Evolutionary conservation across 192 early-diverging fungal species (phyloP).

Genomic region (Gaertneriomyces sp.): DNA sequence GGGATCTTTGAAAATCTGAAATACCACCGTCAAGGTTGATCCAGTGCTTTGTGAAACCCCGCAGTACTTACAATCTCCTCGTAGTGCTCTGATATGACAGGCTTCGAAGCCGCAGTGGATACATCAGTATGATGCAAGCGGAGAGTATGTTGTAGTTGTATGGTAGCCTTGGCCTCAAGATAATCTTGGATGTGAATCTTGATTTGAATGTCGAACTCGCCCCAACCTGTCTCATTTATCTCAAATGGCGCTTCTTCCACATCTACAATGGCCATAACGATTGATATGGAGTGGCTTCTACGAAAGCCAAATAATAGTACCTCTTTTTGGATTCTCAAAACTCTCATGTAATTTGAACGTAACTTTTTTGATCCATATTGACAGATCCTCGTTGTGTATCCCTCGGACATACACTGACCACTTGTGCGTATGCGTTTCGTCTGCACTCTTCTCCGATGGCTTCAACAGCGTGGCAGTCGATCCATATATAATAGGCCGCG

Average conservation of each 20-base stretch:
- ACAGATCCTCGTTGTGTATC: conserved; percentile 80
- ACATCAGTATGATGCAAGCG: conserved; percentile 82
- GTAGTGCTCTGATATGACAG: conserved; percentile 71
- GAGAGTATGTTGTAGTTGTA: conserved; percentile 84
- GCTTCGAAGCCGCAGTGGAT: conserved; percentile 54
- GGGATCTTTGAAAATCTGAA: conserved; percentile 77
- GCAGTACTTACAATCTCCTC: conserved; percentile 69
- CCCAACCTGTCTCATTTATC: conserved; percentile 96
- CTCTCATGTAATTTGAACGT: conserved; percentile 95
- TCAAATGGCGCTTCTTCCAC: conserved; percentile 85
- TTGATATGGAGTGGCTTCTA: background rate
- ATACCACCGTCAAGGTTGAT: background rate
- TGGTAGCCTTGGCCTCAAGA: conserved; percentile 67
- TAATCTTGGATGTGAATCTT: conserved; percentile 80
- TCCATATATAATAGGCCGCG: conserved; percentile 78
- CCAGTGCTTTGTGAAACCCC: background rate
- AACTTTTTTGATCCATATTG: conserved; percentile 82
- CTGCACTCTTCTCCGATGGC: conserved; percentile 36
- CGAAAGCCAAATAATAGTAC: conserved; percentile 38
- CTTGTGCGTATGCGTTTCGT: conserved; percentile 89
- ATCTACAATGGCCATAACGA: conserved; percentile 33
- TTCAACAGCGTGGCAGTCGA: conserved; percentile 70
- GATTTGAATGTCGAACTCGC: conserved; percentile 96
- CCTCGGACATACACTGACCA: conserved; percentile 91
- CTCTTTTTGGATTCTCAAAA: conserved; percentile 68